Conservation (phyloP, 257 asterid genomes). For the Fraxinus quadrangulata region DNA sequence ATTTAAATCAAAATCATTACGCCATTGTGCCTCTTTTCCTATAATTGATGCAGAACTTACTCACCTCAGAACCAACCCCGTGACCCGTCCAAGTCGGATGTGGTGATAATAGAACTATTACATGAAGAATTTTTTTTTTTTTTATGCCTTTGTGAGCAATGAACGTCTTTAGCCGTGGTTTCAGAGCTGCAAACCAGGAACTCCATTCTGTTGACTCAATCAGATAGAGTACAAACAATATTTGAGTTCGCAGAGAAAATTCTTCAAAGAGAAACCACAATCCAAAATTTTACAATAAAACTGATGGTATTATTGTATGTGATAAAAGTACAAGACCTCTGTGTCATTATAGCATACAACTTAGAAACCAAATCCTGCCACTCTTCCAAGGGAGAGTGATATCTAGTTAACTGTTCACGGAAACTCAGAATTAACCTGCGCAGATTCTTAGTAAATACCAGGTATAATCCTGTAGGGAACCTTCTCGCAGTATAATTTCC, state of each 20-base stretch:
- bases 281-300: conserved; percentile 1
- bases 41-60: neutral
- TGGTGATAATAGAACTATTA: neutral
- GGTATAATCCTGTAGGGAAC: conserved; percentile 74
- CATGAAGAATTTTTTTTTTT: neutral
- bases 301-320: neutral
- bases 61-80: neutral
- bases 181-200: neutral
- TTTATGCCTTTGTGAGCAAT: too few species aligned
- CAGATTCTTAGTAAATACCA: conserved; percentile 58
- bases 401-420: neutral
- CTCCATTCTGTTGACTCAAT: neutral
- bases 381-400: neutral
- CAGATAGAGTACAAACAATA: neutral
- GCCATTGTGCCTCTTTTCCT: too few species aligned
- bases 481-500: conserved; percentile 92
- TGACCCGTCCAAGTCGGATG: neutral
- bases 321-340: neutral
- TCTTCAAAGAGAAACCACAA: neutral
- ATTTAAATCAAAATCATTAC: too few species aligned
- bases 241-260: neutral
- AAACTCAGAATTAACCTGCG: neutral
- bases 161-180: neutral
- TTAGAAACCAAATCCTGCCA: neutral
- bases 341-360: neutral